These are phyloP conservation scores for Exserohilum rostratum DNA, from an alignment of 2,329 filamentous ascomycete species.

Conservation along the genomic window DNA sequence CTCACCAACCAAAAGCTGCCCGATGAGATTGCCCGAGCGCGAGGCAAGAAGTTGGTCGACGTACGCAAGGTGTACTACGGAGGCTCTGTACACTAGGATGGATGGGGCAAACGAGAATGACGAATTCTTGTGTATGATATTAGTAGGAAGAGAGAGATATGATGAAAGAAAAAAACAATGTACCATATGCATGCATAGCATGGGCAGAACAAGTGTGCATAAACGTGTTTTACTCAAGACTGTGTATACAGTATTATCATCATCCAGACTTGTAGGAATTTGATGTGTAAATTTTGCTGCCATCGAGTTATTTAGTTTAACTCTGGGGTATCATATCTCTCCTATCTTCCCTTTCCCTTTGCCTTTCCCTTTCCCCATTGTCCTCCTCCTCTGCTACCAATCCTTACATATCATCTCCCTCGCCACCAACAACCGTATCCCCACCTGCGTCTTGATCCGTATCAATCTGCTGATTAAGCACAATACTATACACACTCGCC, in stretches of 20 bases:
- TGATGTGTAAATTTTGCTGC: too few relatives aligned
- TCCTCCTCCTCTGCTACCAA: not conserved
- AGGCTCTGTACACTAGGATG: slow-evolving; percentile 56
- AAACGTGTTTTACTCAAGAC: not conserved
- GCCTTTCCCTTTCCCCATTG: not conserved
- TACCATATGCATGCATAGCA: slow-evolving; percentile 18
- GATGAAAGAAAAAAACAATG: not conserved
- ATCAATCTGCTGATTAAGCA: slow-evolving; percentile 83
- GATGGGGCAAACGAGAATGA: not conserved
- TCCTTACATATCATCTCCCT: not conserved
- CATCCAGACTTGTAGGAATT: too few relatives aligned
- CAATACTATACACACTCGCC: slow-evolving; percentile 98
- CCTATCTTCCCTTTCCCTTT: not conserved
- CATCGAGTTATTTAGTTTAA: too few relatives aligned
- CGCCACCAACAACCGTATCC: slow-evolving; percentile 35
- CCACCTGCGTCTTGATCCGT: slow-evolving; percentile 30
- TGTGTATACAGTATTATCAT: not conserved
- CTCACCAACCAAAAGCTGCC: slow-evolving; percentile 83
- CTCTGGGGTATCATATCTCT: slow-evolving; percentile 7
- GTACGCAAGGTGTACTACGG: slow-evolving; percentile 97
- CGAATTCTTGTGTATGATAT: slow-evolving; percentile 19
- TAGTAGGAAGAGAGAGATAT: not conserved
- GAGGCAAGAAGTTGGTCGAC: slow-evolving; percentile 95
- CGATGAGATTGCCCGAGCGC: slow-evolving; percentile 84
- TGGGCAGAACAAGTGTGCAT: not conserved